Evolutionary conservation across 2,329 filamentous ascomycete genomes (phyloP), one percentile per base, ranked within the genome.

Genomic region (Colletotrichum orbiculare): DNA sequence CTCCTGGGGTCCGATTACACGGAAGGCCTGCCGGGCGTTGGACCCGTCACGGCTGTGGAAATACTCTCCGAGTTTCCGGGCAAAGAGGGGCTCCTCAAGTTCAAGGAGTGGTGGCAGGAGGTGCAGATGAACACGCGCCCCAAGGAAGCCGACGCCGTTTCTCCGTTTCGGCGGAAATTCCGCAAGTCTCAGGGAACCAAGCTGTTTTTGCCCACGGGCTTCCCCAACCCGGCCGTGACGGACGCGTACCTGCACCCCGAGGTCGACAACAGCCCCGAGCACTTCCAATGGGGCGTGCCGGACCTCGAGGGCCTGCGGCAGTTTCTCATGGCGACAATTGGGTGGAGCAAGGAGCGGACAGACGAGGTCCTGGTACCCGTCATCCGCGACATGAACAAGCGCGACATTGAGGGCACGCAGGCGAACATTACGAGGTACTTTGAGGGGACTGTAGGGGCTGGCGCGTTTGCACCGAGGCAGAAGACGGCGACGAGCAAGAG

Each of bases 361-460:
- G 96, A 99, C 73, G 96, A 99, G 77, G 92, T 99, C 2, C 86
- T 99, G 2, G 93, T 99, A 1, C 96, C 96, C 0, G 96, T 99
- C 1, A 96, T 99, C 68, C 86, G 90, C 61, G 96, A 99, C 73
- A 97, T 99, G 92, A 98, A 98, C 75, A 87, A 88, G 4, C 85
- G 96, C 43, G 91, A 93, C 69, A 84, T 88, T 35, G 96, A 98
- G 79, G 96, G 96, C 7, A 98, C 95, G 15, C 96, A 99, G 81
- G 90, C 89, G 64, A 99, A 99, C 71, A 97, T 99, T 69, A 99
- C 96, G n/a, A 85, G 89, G 33, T 99, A 90, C 76, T 97, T 98
- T 75, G 87, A 88, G 11, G 95, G 95, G 0, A 79, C 81, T 5
- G 89, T 93, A 0, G 92, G 92, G 0, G 85, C 84, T 0, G 91